Evolutionary conservation across 257 asterid genomes (phyloP).

Genomic region (Osmanthus fragrans): DNA sequence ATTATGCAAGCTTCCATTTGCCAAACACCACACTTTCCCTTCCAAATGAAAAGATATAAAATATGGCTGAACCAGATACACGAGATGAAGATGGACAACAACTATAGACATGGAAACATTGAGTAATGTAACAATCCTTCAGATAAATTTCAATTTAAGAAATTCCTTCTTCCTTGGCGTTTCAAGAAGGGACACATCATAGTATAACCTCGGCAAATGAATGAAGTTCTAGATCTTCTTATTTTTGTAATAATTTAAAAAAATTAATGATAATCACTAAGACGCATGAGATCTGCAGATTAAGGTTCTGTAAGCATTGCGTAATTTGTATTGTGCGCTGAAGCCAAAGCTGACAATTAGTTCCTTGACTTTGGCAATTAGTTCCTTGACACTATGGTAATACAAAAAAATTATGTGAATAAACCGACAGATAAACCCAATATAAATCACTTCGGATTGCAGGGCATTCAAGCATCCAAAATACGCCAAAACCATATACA

Average conservation of each 20-base stretch:
- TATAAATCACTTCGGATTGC: too few relatives aligned
- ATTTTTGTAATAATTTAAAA: constrained; percentile 20
- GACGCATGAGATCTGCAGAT: background rate
- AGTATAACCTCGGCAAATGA: constrained; percentile 11
- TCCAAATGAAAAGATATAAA: constrained; percentile 8
- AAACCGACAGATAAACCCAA: constrained; percentile 1
- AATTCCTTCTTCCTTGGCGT: constrained; percentile 15
- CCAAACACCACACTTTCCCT: constrained; percentile 24
- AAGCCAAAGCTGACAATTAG: constrained; percentile 17
- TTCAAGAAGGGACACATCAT: constrained; percentile 8
- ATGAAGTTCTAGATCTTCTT: constrained; percentile 21
- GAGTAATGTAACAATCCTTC: constrained; percentile 11
- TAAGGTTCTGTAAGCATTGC: constrained; percentile 8
- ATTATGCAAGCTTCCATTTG: constrained; percentile 18
- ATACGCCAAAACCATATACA: background rate
- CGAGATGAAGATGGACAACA: constrained; percentile 15
- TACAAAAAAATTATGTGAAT: background rate
- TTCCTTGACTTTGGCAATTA: constrained; percentile 1
- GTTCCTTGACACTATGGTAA: constrained; percentile 7
- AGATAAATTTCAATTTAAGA: constrained; percentile 6
- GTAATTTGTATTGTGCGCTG: constrained; percentile 7
- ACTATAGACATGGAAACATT: constrained; percentile 16
- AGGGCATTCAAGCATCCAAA: too few relatives aligned
- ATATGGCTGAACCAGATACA: constrained; percentile 16
- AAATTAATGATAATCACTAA: constrained; percentile 17